Conservation (phyloP, 148 eudicot genomes). For the Spergularia marina region DNA sequence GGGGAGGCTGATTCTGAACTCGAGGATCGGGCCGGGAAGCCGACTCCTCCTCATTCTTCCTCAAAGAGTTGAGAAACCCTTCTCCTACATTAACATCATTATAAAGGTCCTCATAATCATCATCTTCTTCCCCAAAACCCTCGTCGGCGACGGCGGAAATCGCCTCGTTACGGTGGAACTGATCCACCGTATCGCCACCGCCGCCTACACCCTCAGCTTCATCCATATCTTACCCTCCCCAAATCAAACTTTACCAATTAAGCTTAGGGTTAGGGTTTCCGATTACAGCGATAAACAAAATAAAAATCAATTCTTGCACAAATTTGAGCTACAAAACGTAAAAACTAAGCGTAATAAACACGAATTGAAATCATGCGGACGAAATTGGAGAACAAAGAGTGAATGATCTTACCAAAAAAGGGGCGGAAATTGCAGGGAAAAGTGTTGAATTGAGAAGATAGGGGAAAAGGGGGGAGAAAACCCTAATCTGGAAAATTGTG, state of each 20-base stretch:
- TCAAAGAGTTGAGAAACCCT: conserved; percentile 56
- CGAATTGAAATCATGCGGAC: neutral
- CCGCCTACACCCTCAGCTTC: conserved; percentile 51
- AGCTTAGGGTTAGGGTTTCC: conserved; percentile 18
- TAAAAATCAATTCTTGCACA: neutral
- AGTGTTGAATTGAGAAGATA: conserved; percentile 2
- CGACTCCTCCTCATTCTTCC: conserved; percentile 44
- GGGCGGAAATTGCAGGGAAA: conserved; percentile 8
- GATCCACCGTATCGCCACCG: conserved; percentile 42
- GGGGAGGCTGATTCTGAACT: conserved; percentile 9
- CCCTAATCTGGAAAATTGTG: conserved; percentile 47
- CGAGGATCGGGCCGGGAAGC: conserved; percentile 25
- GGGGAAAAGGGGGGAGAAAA: conserved; percentile 26
- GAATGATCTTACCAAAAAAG: conserved; percentile 30
- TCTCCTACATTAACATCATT: conserved; percentile 87
- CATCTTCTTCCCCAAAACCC: conserved; percentile 74
- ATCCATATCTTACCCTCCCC: conserved; percentile 35
- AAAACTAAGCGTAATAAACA: neutral
- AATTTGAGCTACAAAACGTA: neutral
- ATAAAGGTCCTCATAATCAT: conserved; percentile 86
- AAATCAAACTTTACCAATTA: neutral
- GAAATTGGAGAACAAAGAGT: neutral
- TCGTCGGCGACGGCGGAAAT: conserved; percentile 82
- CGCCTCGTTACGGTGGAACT: conserved; percentile 63
- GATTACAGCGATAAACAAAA: neutral